Evolutionary conservation across 306 rosid species (phyloP), one percentile per base, ranked within the genome.

Genomic region (Pueraria montana): DNA sequence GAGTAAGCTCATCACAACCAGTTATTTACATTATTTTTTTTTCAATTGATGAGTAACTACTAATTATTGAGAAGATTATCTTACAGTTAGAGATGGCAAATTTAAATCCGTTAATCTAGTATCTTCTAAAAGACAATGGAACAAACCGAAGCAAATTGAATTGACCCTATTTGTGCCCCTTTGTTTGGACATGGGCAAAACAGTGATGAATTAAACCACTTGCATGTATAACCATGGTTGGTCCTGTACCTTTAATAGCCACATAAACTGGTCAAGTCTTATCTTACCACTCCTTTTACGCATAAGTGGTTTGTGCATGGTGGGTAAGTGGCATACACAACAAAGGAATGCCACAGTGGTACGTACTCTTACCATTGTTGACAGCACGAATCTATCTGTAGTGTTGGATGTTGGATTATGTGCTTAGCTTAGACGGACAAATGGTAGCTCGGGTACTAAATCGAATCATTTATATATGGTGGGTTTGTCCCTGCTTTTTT

Each of bases 251-350:
- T 9, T 78, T 48, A 80, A 79, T 77, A 76, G 85, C 83, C 84
- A 75, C 70, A 76, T 20, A 79, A 78, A 72, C 7, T 72, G 74
- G 76, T 77, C n/a, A 49, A 67, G 63, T 76, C 80, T 18, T 8
- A 27, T 78, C 65, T 53, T 43, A 65, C 27, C 30, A 20, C 56
- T 13, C 2, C 10, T 38, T 38, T 38, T 38, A 38, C 11, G 32
- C 55, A 61, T 82, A 78, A 63, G 86, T 88, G 86, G 64, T 5
- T 83, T 84, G 17, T 90, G 97, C 97, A 82, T 84, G 91, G 94
- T 94, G 73, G 94, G 85, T 87, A 9, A 89, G 92, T 87, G 90
- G 86, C 97, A 91, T 84, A 82, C 74, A 72, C 40, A 81, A 42
- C 86, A 38, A 79, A 65, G 76, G 83, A 30, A 64, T 86, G 81